Evolutionary conservation across 1,284 basidiomycete genomes (phyloP).

Genomic region (Cryptococcus neoformans): DNA sequence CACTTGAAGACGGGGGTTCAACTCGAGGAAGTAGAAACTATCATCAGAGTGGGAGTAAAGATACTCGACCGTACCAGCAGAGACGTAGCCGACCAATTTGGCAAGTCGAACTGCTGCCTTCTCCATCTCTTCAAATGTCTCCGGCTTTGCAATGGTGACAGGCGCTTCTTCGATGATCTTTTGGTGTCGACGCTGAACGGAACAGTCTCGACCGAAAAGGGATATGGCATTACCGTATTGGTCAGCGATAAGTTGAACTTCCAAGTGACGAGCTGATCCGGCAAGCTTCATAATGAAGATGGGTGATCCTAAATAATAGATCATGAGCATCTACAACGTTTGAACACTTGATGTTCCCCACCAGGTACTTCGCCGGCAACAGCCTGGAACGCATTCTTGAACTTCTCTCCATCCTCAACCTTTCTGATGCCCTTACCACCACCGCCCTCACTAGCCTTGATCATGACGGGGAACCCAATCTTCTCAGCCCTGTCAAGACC

Average conservation of each 20-base stretch:
- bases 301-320: conserved; percentile 70
- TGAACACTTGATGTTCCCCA: conserved; percentile 44
- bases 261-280: conserved; percentile 93
- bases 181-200: conserved; percentile 98
- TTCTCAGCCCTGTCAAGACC: conserved; percentile 78
- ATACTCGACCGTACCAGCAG: conserved; percentile 98
- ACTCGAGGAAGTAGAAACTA: conserved; percentile 95
- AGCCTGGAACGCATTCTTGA: conserved; percentile 91
- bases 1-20: conserved; percentile 99
- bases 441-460: conserved; percentile 98
- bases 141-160: conserved; percentile 90
- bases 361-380: conserved; percentile 96
- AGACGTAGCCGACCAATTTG: conserved; percentile 98
- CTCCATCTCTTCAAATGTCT: conserved; percentile 95
- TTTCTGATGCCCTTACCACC: conserved; percentile 98
- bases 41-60: conserved; percentile 94
- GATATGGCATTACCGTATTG: conserved; percentile 99
- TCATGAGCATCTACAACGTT: neutral
- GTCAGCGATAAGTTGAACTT: conserved; percentile 97
- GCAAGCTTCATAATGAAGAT: conserved; percentile 99
- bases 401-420: conserved; percentile 78
- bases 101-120: conserved; percentile 95
- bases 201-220: conserved; percentile 98
- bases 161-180: conserved; percentile 99
- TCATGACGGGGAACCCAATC: conserved; percentile 99